Evolutionary conservation across 2,329 filamentous ascomycete species (phyloP), one percentile per base, ranked within the genome.

Genomic region (Trichoderma koningii): DNA sequence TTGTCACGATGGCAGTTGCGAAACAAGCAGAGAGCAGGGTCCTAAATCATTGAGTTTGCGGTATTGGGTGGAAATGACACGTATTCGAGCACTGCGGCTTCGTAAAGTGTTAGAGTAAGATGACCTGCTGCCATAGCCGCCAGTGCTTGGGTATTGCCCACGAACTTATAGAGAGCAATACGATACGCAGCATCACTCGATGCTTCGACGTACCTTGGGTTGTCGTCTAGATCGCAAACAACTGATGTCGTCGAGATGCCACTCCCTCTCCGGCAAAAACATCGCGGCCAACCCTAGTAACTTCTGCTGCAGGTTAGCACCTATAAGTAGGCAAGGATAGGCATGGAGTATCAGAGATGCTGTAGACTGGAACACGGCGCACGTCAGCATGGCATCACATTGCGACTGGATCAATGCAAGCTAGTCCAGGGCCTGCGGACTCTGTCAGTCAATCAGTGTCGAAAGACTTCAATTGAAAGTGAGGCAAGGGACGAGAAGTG

Each of bases 361-460:
- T 53, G 63, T 50, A 26, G 51, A 64, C 21, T 30, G 47, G 15
- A 23, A 41, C 60, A 21, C 53, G 52, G 19, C 63, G 66, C 64
- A 64, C 66, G 59, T 67, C 66, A 57, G 60, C 57, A 57, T 53
- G 45, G 57, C 57, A 63, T 66, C 64, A 63, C 66, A 66, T 66
- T 59, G 60, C 64, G 63, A 55, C 38, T 62, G 38, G 42, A 65
- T 62, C 56, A 53, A 55, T 55, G 63, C 64, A 47, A 19, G 30
- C 7, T 19, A 26, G 53, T 21, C 28, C 19, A 41, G 28, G 30
- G 44, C 34, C 14, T 9, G 38, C 30, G 28, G 14, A 34, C 12
- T 38, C 14, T 38, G 34, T 12, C 34, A 38, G 30, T 9, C 34
- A 41, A 28, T 14, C 38, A 50, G 21, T 26, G 3, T 1, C 12